Conservation (phyloP, 106 monocot genomes). For the Posidonia australis region DNA sequence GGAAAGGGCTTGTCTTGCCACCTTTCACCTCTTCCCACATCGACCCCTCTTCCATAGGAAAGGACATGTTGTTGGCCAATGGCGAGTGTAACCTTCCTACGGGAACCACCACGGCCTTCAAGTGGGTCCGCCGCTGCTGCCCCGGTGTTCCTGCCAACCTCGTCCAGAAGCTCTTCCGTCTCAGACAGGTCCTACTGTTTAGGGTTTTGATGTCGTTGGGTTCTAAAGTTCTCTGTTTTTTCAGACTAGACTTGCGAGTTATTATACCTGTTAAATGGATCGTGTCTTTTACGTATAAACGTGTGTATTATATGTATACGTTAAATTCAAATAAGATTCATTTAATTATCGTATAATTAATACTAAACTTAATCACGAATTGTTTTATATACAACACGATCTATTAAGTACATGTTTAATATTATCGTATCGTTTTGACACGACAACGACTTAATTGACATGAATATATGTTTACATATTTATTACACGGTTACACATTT, state of each 20-base stretch:
- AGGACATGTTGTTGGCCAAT: constrained; percentile 6
- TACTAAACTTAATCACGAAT: no score
- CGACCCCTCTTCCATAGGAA: constrained; percentile 28
- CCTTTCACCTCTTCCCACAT: constrained; percentile 26
- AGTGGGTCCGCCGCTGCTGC: constrained; percentile 81
- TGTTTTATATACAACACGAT: no score
- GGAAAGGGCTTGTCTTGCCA: constrained; percentile 17
- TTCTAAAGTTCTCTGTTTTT: background rate
- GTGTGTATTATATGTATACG: no score
- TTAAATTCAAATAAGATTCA: no score
- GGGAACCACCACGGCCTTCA: constrained; percentile 38
- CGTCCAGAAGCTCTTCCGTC: constrained; percentile 83
- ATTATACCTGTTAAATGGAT: no score
- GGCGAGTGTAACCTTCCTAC: background rate
- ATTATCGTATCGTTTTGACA: no score
- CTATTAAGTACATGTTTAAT: no score
- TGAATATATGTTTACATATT: no score
- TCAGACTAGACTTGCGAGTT: background rate
- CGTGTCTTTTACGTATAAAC: no score
- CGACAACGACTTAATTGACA: no score
- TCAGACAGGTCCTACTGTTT: constrained; percentile 47
- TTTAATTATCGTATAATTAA: no score
- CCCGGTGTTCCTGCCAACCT: constrained; percentile 57
- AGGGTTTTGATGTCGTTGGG: background rate
- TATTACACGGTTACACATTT: no score